Evolutionary conservation across 495 filamentous ascomycete species (phyloP).

Genomic region (Penicillium robsamsonii): DNA sequence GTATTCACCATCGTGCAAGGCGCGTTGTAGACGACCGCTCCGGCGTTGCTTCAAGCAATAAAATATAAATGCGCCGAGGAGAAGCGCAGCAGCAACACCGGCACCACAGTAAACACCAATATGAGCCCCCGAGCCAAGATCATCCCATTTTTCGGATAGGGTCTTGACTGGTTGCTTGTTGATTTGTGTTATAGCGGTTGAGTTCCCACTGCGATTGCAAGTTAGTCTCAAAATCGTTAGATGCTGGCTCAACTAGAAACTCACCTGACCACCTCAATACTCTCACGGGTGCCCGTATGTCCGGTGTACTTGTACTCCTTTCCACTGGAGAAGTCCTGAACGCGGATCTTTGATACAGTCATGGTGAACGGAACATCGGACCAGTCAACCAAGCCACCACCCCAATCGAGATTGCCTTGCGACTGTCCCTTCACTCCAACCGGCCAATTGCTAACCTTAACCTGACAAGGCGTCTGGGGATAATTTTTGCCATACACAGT

Average conservation of each 20-base stretch:
- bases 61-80: conserved; percentile 11
- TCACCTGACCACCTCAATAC: conserved; percentile 49
- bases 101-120: conserved; percentile 27
- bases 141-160: conserved; percentile 55
- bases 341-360: conserved; percentile 51
- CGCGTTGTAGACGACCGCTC: conserved; percentile 21
- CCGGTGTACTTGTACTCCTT: conserved; percentile 36
- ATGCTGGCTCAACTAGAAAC: conserved; percentile 19
- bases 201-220: conserved; percentile 48
- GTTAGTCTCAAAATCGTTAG: conserved; percentile 33
- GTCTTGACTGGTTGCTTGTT: conserved; percentile 36
- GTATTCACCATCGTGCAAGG: conserved; percentile 15
- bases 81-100: conserved; percentile 9
- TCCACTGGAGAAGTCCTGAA: conserved; percentile 36
- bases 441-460: conserved; percentile 27
- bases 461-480: conserved; percentile 67
- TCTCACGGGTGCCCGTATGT: conserved; percentile 29
- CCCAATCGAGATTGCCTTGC: conserved; percentile 58
- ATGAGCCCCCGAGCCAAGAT: conserved; percentile 50
- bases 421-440: conserved; percentile 49
- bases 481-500: conserved; percentile 56
- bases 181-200: conserved; percentile 43
- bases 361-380: conserved; percentile 57
- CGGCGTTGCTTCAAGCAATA: conserved; percentile 19
- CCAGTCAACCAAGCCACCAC: conserved; percentile 69